These are phyloP conservation scores for Hamamelis virginiana DNA, from an alignment of 164 flowering plant genomes.

Conservation along the genomic window DNA sequence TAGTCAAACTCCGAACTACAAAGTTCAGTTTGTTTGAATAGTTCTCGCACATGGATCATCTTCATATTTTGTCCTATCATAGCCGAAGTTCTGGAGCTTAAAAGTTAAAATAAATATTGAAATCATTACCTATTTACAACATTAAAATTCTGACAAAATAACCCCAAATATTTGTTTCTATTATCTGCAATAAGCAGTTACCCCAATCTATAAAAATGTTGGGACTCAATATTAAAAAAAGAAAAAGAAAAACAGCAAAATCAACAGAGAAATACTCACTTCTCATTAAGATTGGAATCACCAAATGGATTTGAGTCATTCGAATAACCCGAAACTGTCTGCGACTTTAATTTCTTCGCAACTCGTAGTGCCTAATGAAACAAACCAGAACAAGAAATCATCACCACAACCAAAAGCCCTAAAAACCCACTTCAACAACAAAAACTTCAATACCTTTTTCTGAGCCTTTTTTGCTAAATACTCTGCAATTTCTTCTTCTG, in stretches of 20 bases:
- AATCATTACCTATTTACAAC: no score
- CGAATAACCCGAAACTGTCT: slow-evolving; percentile 75
- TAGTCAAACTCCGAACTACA: no score
- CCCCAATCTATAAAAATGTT: no score
- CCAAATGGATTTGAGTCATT: slow-evolving; percentile 98
- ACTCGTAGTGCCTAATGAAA: slow-evolving; percentile 56
- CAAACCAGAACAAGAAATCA: not conserved
- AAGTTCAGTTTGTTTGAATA: no score
- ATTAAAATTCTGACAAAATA: no score
- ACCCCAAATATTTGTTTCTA: no score
- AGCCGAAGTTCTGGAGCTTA: no score
- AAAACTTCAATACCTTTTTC: slow-evolving; percentile 50
- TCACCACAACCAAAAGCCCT: slow-evolving; percentile 2
- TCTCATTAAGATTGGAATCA: slow-evolving; percentile 85
- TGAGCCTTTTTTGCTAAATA: slow-evolving; percentile 77
- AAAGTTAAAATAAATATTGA: no score
- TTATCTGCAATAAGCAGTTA: no score
- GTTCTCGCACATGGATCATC: no score
- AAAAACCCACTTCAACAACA: not conserved
- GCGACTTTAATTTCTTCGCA: slow-evolving; percentile 77
- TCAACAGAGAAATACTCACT: slow-evolving; percentile 37
- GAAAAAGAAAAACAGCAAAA: not conserved
- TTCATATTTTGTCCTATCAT: no score
- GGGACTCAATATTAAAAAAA: not conserved
- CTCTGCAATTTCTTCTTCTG: slow-evolving; percentile 71